These are phyloP conservation scores for Chrysoporthe puriensis DNA, from an alignment of 2,329 filamentous ascomycete species.

Conservation along the genomic window DNA sequence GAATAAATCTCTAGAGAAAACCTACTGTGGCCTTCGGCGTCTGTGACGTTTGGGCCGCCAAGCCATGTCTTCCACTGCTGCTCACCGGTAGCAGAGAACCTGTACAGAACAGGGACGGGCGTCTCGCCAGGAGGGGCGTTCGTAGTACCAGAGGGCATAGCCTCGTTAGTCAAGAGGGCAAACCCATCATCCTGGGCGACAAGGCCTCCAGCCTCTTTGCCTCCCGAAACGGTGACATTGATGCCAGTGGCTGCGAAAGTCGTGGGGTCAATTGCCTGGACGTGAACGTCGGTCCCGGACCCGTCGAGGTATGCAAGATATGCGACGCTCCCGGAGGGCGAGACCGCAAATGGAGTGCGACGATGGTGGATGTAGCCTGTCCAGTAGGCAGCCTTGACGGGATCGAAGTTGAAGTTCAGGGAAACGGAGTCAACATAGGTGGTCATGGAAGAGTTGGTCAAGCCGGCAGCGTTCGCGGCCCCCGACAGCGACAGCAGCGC, in stretches of 20 bases:
- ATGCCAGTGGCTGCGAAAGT: constrained; percentile 59
- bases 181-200: constrained; percentile 67
- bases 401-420: constrained; percentile 57
- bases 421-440: constrained; percentile 47
- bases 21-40: constrained; percentile 39
- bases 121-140: constrained; percentile 51
- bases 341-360: constrained; percentile 65
- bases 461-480: constrained; percentile 23
- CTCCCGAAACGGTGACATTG: constrained; percentile 54
- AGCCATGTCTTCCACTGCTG: constrained; percentile 63
- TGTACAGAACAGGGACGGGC: constrained; percentile 62
- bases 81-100: constrained; percentile 54
- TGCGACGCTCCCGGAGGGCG: constrained; percentile 60
- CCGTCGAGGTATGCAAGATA: constrained; percentile 64
- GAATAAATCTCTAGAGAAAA: not conserved
- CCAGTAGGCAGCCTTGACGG: constrained; percentile 64
- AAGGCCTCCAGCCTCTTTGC: constrained; percentile 62
- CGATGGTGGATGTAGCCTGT: constrained; percentile 64
- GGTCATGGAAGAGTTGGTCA: constrained; percentile 34
- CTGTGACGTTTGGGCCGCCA: constrained; percentile 58
- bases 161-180: constrained; percentile 63
- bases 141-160: constrained; percentile 52
- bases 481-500: constrained; percentile 23
- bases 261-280: constrained; percentile 58
- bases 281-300: constrained; percentile 57